Evolutionary conservation across 257 asterid genomes (phyloP).

Genomic region (Lavandula angustifolia): DNA sequence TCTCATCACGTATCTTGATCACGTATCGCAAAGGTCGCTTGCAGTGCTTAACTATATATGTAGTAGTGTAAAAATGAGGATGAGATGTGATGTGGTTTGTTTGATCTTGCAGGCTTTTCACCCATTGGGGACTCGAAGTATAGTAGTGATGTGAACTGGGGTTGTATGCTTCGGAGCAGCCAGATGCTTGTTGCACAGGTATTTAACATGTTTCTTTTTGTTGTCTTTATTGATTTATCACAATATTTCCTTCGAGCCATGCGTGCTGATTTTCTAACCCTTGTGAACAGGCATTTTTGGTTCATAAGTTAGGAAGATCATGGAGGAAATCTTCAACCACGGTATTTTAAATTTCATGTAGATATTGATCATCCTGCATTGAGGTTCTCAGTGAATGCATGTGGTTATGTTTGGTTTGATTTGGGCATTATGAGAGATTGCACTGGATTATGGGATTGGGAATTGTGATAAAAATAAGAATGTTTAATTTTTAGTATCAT

Average conservation of each 20-base stretch:
- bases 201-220: conserved; percentile 30
- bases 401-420: neutral
- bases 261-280: conserved; percentile 24
- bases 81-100: conserved; percentile 17
- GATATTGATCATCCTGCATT: conserved; percentile 14
- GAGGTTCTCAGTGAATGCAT: neutral
- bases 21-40: conserved; percentile 89
- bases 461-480: neutral
- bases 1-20: conserved; percentile 78
- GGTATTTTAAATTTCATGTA: conserved; percentile 46
- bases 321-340: conserved; percentile 81
- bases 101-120: conserved; percentile 58
- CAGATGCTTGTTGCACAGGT: conserved; percentile 99
- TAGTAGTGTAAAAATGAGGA: conserved; percentile 1
- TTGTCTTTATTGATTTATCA: conserved; percentile 21
- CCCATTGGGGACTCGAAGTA: conserved; percentile 80
- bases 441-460: neutral
- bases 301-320: conserved; percentile 80
- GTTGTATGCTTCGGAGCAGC: conserved; percentile 99
- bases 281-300: conserved; percentile 66
- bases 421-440: neutral
- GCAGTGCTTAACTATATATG: neutral
- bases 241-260: neutral
- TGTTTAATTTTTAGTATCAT: neutral
- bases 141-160: conserved; percentile 88